Percentiles rank a stretch among this genome's conserved stretches.
These are phyloP conservation scores for Pigoraptor vietnamica DNA, from an alignment of 78 protist genomes.

Conservation along the genomic window DNA sequence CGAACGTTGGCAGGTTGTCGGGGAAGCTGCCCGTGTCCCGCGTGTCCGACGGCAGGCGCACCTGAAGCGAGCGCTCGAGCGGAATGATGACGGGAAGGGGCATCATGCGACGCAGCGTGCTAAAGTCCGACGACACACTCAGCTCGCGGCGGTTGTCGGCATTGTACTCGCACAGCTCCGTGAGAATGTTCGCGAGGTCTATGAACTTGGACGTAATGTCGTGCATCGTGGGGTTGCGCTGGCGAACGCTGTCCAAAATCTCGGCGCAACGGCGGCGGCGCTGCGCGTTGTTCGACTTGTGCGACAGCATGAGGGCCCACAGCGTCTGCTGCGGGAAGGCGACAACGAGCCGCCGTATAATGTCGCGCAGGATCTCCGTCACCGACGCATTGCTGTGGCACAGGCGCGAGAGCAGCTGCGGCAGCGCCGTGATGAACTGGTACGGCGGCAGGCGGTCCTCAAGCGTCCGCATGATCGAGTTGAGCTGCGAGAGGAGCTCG, in stretches of 20 bases:
- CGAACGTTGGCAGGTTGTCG: conserved; percentile 34
- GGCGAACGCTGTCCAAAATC: neutral
- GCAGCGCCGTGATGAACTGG: conserved; percentile 48
- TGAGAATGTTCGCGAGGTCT: neutral
- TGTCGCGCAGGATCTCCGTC: conserved; percentile 15
- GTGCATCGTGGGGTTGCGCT: neutral
- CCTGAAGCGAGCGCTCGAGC: conserved; percentile 25
- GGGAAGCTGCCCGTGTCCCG: conserved; percentile 11
- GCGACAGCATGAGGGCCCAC: conserved; percentile 46
- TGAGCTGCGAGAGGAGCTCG: neutral
- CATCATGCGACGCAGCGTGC: neutral
- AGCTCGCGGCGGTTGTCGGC: neutral
- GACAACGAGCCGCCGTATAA: conserved; percentile 27
- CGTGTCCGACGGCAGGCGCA: conserved; percentile 10
- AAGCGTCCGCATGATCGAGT: neutral
- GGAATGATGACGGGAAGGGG: conserved; percentile 48
- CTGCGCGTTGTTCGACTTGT: neutral
- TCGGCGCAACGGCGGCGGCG: neutral
- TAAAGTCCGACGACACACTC: neutral
- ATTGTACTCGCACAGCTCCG: neutral
- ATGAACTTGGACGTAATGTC: neutral
- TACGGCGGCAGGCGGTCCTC: conserved; percentile 29
- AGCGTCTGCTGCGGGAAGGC: conserved; percentile 65
- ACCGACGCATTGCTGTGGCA: conserved; percentile 32
- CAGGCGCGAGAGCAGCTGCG: conserved; percentile 74